Conservation (phyloP, 2,329 filamentous ascomycete genomes). For the Ophiosphaerella herpotricha region DNA sequence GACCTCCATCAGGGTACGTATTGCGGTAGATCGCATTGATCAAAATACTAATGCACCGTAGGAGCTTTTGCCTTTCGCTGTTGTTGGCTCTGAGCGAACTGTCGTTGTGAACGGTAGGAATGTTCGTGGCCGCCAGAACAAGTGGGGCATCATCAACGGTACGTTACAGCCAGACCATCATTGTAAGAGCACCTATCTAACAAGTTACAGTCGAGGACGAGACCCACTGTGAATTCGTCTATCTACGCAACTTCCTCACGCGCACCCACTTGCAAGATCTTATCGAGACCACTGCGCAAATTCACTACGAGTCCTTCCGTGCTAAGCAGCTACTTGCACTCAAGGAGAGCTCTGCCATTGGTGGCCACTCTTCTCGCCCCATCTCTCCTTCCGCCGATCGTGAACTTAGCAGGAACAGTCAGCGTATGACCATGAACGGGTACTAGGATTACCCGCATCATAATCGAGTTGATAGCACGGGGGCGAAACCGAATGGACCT, state of each 20-base stretch:
- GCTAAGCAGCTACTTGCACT: conserved; percentile 97
- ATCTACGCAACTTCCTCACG: conserved; percentile 96
- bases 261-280: conserved; percentile 98
- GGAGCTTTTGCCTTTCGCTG: conserved; percentile 95
- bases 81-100: conserved; percentile 96
- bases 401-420: conserved; percentile 94
- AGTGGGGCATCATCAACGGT: conserved; percentile 96
- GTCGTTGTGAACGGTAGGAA: conserved; percentile 98
- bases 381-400: conserved; percentile 95
- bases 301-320: conserved; percentile 99
- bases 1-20: conserved; percentile 87
- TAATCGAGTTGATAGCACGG: conserved; percentile 38
- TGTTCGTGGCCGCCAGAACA: conserved; percentile 96
- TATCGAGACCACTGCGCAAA: conserved; percentile 98
- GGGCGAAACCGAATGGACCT: conserved; percentile 27
- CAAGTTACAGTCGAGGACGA: conserved; percentile 79
- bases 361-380: conserved; percentile 77
- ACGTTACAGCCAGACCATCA: neutral
- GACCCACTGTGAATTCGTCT: conserved; percentile 99
- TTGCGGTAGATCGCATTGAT: neutral
- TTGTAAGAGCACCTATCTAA: conserved; percentile 13
- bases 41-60: conserved; percentile 51
- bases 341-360: conserved; percentile 95
- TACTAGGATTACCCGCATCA: conserved; percentile 66
- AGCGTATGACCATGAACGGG: conserved; percentile 98